Conservation (phyloP, 2,329 filamentous ascomycete species). For the Endothia cerciana region DNA sequence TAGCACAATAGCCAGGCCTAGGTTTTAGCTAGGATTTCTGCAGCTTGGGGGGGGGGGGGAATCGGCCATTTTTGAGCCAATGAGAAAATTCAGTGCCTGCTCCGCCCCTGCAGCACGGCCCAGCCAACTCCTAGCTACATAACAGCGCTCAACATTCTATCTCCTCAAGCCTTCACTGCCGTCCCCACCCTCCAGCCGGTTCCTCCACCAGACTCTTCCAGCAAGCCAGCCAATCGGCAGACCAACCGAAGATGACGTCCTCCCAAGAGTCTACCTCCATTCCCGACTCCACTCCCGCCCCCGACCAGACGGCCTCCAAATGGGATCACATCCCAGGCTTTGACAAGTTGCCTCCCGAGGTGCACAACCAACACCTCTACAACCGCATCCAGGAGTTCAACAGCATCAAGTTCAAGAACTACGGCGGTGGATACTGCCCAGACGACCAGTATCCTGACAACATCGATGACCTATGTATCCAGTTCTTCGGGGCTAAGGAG, state of each 20-base stretch:
- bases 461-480: neutral
- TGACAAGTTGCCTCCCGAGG: neutral
- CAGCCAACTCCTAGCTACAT: neutral
- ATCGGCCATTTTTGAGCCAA: neutral
- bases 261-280: neutral
- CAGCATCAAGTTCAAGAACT: neutral
- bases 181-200: neutral
- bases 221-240: neutral
- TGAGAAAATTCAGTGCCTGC: neutral
- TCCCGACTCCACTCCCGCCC: neutral
- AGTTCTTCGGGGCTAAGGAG: constrained; percentile 1
- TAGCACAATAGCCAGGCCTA: neutral
- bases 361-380: constrained; percentile 2
- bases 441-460: neutral
- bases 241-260: neutral
- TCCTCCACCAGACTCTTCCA: neutral
- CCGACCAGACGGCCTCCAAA: neutral
- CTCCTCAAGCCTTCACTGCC: neutral
- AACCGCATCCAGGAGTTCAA: neutral
- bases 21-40: neutral
- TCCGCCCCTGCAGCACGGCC: neutral
- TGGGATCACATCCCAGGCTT: neutral
- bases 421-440: constrained; percentile 2
- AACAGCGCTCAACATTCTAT: neutral
- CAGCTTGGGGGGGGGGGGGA: no score